Evolutionary conservation across 2,329 filamentous ascomycete species (phyloP), one percentile per base, ranked within the genome.

Genomic region (Fusarium chaquense): DNA sequence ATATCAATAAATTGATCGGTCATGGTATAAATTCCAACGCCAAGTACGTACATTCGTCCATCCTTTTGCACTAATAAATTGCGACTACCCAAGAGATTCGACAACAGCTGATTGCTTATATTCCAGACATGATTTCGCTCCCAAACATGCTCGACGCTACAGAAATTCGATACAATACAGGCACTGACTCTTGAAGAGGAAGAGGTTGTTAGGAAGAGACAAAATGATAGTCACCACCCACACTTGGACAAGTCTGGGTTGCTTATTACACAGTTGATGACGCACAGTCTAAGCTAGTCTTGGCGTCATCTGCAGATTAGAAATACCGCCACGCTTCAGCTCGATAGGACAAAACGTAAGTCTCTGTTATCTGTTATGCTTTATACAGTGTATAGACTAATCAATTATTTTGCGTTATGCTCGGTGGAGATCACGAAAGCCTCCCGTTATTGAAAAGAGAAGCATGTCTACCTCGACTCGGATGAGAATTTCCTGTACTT

Each of bases 351-450:
- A 10, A 6, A 11, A 2, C 12, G 13, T 4, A 58, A 32, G 76
- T 77, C 52, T 2, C 32, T 64, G 16, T n/a, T 78, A 78, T 75
- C 74, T 55, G 77, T 77, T 71, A 77, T 77, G 76, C 53, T 67
- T 1, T 1, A 24, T 40, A 73, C 75, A 75, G 75, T 77, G 67
- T 40, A 30, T 16, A 15, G 28, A 18, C 47, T 55, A 60, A 13
- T 6, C 28, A 44, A 50, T 61, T 62, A 52, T 41, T 75, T 74
- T 64, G 71, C 75, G 76, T 78, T 77, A 78, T 78, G 76, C 55
- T 73, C 43, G 38, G 67, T 70, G 70, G 67, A 66, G 74, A 58
- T 46, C 5, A 53, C 55, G 30, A 65, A 57, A 56, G 28, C 26
- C 51, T 33, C 15, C 30, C 40, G 62, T 62, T 35, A 57, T 59